Evolutionary conservation across 495 filamentous ascomycete species (phyloP).

Genomic region (Xylaria intraflava): DNA sequence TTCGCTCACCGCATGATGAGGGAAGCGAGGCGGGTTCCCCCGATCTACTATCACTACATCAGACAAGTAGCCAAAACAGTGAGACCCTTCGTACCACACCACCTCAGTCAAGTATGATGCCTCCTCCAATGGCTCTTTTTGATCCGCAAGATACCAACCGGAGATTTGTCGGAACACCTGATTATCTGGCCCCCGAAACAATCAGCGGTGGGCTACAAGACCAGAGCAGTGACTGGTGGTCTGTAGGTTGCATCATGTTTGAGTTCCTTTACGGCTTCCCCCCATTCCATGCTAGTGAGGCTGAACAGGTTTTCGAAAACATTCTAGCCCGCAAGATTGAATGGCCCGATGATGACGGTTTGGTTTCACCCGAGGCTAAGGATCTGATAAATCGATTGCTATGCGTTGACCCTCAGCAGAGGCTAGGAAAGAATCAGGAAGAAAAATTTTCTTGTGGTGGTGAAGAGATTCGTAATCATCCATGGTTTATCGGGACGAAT

Average conservation of each 20-base stretch:
- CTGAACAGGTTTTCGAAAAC: conserved; percentile 94
- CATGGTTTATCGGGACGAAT: conserved; percentile 82
- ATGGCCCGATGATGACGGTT: conserved; percentile 73
- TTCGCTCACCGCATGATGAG: conserved; percentile 56
- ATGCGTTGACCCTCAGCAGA: conserved; percentile 67
- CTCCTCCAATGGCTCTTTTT: conserved; percentile 91
- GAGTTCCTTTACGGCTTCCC: conserved; percentile 88
- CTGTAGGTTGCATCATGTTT: conserved; percentile 92
- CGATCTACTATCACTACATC: conserved; percentile 58
- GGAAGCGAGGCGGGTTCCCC: conserved; percentile 52
- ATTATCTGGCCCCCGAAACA: conserved; percentile 95
- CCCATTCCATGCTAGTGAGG: conserved; percentile 85
- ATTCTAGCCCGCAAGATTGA: conserved; percentile 82
- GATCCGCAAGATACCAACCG: conserved; percentile 91
- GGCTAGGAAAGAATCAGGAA: conserved; percentile 76
- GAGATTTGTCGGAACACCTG: conserved; percentile 92
- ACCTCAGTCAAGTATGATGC: conserved; percentile 74
- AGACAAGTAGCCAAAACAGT: conserved; percentile 49
- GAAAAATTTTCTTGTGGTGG: conserved; percentile 76
- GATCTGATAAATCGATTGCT: conserved; percentile 90
- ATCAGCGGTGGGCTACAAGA: conserved; percentile 93
- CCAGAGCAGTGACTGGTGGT: conserved; percentile 99
- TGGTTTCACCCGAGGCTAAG: conserved; percentile 75
- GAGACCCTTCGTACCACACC: conserved; percentile 46
- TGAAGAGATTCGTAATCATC: conserved; percentile 79